phyloP scores from a whole-genome alignment of 2,329 filamentous ascomycete genomes.

The Grosmannia huntii region DNA sequence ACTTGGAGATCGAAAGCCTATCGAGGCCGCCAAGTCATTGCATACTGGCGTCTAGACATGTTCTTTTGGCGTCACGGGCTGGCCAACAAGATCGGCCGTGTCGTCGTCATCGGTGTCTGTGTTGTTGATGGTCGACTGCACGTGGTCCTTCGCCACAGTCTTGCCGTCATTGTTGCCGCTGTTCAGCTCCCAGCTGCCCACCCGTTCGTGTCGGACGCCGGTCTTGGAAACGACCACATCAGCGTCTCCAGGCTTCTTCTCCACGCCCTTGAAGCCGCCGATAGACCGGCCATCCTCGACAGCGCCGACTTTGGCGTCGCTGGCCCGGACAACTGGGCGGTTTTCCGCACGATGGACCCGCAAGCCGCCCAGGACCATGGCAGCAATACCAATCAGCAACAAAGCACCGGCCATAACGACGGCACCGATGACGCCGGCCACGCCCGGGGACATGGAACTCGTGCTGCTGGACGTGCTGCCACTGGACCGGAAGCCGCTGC shows the following conservation, averaged over 20 bases:
- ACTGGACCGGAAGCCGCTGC: background rate
- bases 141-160: constrained; percentile 8
- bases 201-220: constrained; percentile 29
- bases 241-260: constrained; percentile 30
- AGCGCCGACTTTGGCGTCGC: background rate
- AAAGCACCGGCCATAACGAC: constrained; percentile 24
- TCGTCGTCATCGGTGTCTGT: constrained; percentile 19
- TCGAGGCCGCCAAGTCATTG: background rate
- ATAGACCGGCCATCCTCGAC: background rate
- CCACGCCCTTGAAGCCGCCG: constrained; percentile 30
- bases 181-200: constrained; percentile 37
- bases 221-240: constrained; percentile 27
- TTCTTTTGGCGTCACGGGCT: constrained; percentile 26
- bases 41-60: constrained; percentile 18
- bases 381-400: constrained; percentile 13
- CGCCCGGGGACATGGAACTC: constrained; percentile 19
- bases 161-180: constrained; percentile 2
- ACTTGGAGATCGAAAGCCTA: background rate
- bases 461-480: background rate
- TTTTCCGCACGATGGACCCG: constrained; percentile 15
- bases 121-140: constrained; percentile 7
- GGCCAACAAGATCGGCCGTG: constrained; percentile 22
- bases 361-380: constrained; percentile 12
- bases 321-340: background rate
- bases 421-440: constrained; percentile 35